These are phyloP conservation scores for Ajuga reptans DNA, from an alignment of 305 asterid species.

Conservation along the genomic window DNA sequence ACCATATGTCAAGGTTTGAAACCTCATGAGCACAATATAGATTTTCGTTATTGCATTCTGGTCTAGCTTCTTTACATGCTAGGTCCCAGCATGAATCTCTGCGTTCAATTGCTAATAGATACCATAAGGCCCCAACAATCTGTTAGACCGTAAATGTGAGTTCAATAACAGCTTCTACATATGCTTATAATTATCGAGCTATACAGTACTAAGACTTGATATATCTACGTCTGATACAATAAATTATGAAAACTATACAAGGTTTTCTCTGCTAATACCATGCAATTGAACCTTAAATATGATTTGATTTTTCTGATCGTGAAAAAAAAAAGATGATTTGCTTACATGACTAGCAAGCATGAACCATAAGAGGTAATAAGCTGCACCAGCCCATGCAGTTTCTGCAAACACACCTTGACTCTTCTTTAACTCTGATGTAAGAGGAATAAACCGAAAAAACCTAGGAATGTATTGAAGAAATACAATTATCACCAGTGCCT, in stretches of 20 bases:
- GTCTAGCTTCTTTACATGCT: conserved; percentile 50
- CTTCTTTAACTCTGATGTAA: conserved; percentile 81
- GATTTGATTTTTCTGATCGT: background rate
- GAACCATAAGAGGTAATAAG: conserved; percentile 81
- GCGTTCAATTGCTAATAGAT: conserved; percentile 75
- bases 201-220: background rate
- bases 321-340: conserved; percentile 13
- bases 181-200: background rate
- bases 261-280: too few relatives aligned
- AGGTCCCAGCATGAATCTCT: conserved; percentile 71
- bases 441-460: conserved; percentile 66
- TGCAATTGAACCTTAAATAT: background rate
- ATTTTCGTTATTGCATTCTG: conserved; percentile 31
- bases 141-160: conserved; percentile 29
- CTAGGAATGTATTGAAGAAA: conserved; percentile 75
- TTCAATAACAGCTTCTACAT: background rate
- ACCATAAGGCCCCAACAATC: conserved; percentile 92
- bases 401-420: conserved; percentile 93
- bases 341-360: conserved; percentile 95
- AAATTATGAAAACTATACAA: too few relatives aligned
- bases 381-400: conserved; percentile 99
- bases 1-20: conserved; percentile 47
- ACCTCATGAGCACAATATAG: conserved; percentile 63
- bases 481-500: conserved; percentile 58
- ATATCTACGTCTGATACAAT: too few relatives aligned